Conservation (phyloP, 306 rosid species). For the Gillenia trifoliata region DNA sequence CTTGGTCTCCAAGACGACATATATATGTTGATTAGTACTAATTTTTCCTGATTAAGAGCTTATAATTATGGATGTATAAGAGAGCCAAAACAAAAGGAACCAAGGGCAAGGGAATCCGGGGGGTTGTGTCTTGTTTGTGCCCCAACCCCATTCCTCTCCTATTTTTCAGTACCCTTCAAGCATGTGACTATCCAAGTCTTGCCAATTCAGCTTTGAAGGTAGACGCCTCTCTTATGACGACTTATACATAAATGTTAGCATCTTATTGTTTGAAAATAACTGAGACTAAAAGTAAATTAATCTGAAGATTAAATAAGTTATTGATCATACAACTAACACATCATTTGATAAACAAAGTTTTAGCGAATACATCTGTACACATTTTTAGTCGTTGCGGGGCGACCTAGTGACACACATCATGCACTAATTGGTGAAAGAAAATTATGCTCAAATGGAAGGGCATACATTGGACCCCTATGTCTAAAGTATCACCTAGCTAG, state of each 20-base stretch:
- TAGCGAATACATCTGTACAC: not conserved
- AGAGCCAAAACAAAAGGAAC: not conserved
- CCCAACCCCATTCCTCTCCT: too few relatives aligned
- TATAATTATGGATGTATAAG: not conserved
- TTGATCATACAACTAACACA: too few relatives aligned
- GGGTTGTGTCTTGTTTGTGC: not conserved
- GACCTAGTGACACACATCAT: conserved; percentile 7
- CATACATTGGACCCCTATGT: not conserved
- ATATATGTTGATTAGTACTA: too few relatives aligned
- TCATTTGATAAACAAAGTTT: not conserved
- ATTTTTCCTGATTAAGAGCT: not conserved
- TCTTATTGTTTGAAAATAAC: not conserved
- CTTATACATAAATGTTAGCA: not conserved
- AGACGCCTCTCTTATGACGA: not conserved
- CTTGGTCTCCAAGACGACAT: not conserved
- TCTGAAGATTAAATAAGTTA: too few relatives aligned
- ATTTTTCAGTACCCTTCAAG: not conserved
- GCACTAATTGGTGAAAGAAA: not conserved
- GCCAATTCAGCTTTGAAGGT: not conserved
- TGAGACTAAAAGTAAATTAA: not conserved
- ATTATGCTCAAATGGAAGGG: not conserved
- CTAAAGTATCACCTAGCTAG: conserved; percentile 11
- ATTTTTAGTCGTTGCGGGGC: not conserved
- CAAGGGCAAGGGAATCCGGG: conserved; percentile 20
- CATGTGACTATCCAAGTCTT: not conserved